These are phyloP conservation scores for Rhizopus stolonifer DNA, from an alignment of 371 early-diverging fungal genomes.

Conservation along the genomic window DNA sequence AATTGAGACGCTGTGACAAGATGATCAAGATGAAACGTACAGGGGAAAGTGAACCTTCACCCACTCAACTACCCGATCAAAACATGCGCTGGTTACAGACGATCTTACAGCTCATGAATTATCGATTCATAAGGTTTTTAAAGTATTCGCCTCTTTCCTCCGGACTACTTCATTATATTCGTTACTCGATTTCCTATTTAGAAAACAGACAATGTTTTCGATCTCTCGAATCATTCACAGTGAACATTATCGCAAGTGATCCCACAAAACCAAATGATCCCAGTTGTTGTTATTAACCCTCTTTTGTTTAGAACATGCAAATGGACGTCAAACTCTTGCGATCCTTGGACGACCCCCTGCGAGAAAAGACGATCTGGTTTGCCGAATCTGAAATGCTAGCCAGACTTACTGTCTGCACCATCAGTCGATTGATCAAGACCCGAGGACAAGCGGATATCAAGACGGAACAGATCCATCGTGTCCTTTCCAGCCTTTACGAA, in stretches of 20 bases:
- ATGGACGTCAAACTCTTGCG: constrained; percentile 59
- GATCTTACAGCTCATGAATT: constrained; percentile 74
- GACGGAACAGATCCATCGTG: constrained; percentile 53
- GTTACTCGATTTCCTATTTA: constrained; percentile 62
- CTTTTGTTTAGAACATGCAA: constrained; percentile 55
- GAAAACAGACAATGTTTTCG: constrained; percentile 67
- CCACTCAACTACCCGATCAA: constrained; percentile 41
- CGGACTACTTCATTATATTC: constrained; percentile 61
- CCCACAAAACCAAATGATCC: neutral
- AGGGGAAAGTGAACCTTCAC: constrained; percentile 15
- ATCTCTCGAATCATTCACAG: constrained; percentile 62
- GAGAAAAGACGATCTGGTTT: constrained; percentile 67
- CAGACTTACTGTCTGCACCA: constrained; percentile 55
- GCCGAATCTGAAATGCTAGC: constrained; percentile 68
- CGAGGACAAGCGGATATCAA: constrained; percentile 64
- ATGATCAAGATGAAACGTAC: constrained; percentile 40
- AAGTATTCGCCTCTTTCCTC: constrained; percentile 51
- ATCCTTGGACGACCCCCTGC: constrained; percentile 58
- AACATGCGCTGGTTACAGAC: constrained; percentile 77
- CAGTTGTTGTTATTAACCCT: neutral
- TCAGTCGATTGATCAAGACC: constrained; percentile 62
- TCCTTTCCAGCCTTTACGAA: constrained; percentile 53
- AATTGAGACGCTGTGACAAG: constrained; percentile 71
- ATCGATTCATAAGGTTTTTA: constrained; percentile 57
- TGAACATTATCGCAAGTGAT: constrained; percentile 58